Base-by-base conservation (phyloP, 225 moss, liverwort and hornwort genomes). In the Pseudisothecium myosuroides region DNA sequence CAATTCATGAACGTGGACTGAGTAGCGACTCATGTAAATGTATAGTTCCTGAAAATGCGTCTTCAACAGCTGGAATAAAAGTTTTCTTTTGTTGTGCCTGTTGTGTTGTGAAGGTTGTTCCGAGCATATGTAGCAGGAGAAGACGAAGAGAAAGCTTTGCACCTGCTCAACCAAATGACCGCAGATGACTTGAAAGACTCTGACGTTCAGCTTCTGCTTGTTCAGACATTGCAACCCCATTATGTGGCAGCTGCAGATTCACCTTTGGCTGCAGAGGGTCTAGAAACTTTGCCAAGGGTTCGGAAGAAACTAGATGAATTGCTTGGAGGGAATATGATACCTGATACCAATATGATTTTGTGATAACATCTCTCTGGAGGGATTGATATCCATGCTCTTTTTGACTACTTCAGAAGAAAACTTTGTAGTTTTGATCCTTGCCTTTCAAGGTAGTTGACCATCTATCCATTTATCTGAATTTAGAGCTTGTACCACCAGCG, bases 51-150 rank as follows among this genome's bases (percentile, higher is more conserved):
- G 43, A 50, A 74, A 37, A 64, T 36, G 31, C 21, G 65, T 49
- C 85, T 52, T 72, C 27, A 36, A 37, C 31, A 59, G 43, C 61
- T 14, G 37, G 45, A 50, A 58, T 62, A 21, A 73, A 67, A 60
- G 15, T 65, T 45, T 41, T 80, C 43, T 74, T 65, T 43, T 82
- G 15, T 43, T 82, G 15, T 87, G 76, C 41, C 63, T 39, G 21
- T 88, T 76, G 7, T 86, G 86, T 89, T 86, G 86, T 89, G 89
- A 90, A 96, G 96, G 90, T 87, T 96, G 87, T 97, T 97, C 78
- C 94, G 94, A 52, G 96, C 95, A 54, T 97, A 94, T 66, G 93
- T 97, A 79, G 93, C 95, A 69, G 93, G 94, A 84, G 95, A 95
- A 89, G 96, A 95, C 62, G 93, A 95, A 86, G 91, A 82, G 76